Evolutionary conservation across 768 basidiomycete species (phyloP), one percentile per base, ranked within the genome.

Genomic region (Leccinum disarticulatum): DNA sequence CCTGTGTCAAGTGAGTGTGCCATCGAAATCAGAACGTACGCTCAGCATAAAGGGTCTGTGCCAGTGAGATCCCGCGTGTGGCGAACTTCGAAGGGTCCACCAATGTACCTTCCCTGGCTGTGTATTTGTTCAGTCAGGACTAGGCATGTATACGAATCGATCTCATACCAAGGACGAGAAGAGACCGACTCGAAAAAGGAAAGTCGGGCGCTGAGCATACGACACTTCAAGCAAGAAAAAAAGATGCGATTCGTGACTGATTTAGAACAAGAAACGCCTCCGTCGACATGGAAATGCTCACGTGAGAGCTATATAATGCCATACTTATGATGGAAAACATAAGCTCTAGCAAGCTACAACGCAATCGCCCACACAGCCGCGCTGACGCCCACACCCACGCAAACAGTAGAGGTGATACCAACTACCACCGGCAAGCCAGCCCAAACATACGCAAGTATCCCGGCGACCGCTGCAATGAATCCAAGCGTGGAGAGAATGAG

Each of bases 401-500:
- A 74, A 6, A 64, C 38, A 0, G 70, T 72, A 25, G 72, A 57
- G 7, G 67, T 70, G 17, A 75, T 63, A 41, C 73, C 70, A 35
- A 73, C 72, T 1, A 54, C n/a, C 28, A 38, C 27, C 7, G 62
- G 60, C 52, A 73, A 55, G 28, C 64, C 68, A 50, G 51, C 48
- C 72, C 72, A 73, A 46, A 60, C n/a, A 52, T 66, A 73, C 7
- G 59, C 14, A 17, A 70, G 61, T 55, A 73, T 67, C 11, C 73
- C 73, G 8, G 58, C 56, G 35, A 75, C 31, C 8, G 64, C 68
- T 50, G 68, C 54, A 27, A 64, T 36, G 43, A 75, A 75, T 2
- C 72, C 72, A 11, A 28, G 33, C 15, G 67, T 46, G 13, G 70
- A 48, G 28, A 72, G 63, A 31, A n/a, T 60, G 15, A 75, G 64